Percentiles rank a stretch among this genome's conserved stretches.
Conservation (phyloP, 371 early-diverging fungal genomes). For the Zychaea mexicana region DNA sequence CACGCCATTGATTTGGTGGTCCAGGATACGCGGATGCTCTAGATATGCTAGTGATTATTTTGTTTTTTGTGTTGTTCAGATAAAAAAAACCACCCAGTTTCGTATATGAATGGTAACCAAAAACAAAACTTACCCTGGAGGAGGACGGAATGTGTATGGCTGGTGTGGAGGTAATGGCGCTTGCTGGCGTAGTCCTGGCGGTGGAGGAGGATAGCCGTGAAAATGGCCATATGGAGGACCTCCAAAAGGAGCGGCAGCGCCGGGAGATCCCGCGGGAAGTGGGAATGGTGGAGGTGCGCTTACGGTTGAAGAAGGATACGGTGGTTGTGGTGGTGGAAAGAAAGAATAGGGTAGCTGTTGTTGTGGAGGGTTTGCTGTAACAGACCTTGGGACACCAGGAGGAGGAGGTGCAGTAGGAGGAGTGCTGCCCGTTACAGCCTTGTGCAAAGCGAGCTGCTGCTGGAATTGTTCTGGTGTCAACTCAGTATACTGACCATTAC, state of each 20-base stretch:
- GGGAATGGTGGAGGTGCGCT: slow-evolving; percentile 3
- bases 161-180: slow-evolving; percentile 17
- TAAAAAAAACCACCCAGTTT: not conserved
- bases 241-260: slow-evolving; percentile 16
- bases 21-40: slow-evolving; percentile 16
- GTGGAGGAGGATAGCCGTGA: slow-evolving; percentile 24
- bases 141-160: slow-evolving; percentile 17
- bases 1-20: slow-evolving; percentile 9
- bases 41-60: not conserved
- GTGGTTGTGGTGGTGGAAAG: slow-evolving; percentile 9
- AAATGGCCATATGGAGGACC: slow-evolving; percentile 31
- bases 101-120: not conserved
- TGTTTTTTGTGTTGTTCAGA: not conserved
- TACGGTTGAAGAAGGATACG: slow-evolving; percentile 13
- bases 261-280: not conserved
- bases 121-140: slow-evolving; percentile 15
- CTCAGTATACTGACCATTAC: slow-evolving; percentile 34
- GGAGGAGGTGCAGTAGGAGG: slow-evolving; percentile 12
- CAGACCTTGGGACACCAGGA: slow-evolving; percentile 15
- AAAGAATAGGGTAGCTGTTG: slow-evolving; percentile 11
- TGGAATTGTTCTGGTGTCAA: slow-evolving; percentile 45
- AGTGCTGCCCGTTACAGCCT: slow-evolving; percentile 24
- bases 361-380: slow-evolving; percentile 16
- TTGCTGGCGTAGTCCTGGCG: slow-evolving; percentile 12
- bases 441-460: slow-evolving; percentile 40